Evolutionary conservation across 371 early-diverging fungal genomes (phyloP).

Genomic region (Syncephalastrum sp.): DNA sequence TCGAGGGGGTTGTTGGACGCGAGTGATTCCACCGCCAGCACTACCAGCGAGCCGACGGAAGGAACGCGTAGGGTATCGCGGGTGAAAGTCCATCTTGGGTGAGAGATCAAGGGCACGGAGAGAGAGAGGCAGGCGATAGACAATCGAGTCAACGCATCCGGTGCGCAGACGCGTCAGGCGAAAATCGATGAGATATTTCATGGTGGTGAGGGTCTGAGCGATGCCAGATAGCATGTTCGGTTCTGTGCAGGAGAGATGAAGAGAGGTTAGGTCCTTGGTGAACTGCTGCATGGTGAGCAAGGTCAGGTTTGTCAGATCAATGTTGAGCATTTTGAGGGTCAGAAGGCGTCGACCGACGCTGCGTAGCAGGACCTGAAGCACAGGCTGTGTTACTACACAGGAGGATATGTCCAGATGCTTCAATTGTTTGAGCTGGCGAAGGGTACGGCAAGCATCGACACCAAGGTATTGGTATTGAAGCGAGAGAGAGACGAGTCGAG

Average conservation of each 20-base stretch:
- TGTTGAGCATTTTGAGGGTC: conserved; percentile 42
- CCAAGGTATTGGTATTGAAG: conserved; percentile 36
- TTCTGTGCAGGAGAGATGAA: conserved; percentile 37
- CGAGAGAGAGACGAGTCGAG: conserved; percentile 20
- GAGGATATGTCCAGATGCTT: conserved; percentile 39
- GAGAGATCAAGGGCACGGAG: conserved; percentile 24
- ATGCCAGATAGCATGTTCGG: conserved; percentile 18
- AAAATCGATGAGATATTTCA: conserved; percentile 29
- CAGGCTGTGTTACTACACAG: conserved; percentile 25
- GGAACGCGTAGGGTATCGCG: conserved; percentile 12
- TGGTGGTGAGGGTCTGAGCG: conserved; percentile 11
- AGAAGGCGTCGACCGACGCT: conserved; percentile 15
- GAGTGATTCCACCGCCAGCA: neutral
- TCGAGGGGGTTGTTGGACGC: neutral
- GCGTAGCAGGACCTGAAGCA: conserved; percentile 27
- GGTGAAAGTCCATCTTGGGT: conserved; percentile 29
- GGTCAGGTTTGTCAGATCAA: conserved; percentile 31
- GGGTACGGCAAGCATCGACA: conserved; percentile 5
- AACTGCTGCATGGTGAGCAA: conserved; percentile 23
- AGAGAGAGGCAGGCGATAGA: conserved; percentile 14
- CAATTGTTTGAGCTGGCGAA: conserved; percentile 16
- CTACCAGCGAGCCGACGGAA: conserved; percentile 1
- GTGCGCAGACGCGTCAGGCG: conserved; percentile 33
- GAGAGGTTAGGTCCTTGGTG: conserved; percentile 18
- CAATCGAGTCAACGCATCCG: conserved; percentile 25